A percentile compares a stretch with the other conserved stretches of the same genome.
Evolutionary conservation across 1,139 yeast species (phyloP).

Genomic region (Eremothecium coryli): DNA sequence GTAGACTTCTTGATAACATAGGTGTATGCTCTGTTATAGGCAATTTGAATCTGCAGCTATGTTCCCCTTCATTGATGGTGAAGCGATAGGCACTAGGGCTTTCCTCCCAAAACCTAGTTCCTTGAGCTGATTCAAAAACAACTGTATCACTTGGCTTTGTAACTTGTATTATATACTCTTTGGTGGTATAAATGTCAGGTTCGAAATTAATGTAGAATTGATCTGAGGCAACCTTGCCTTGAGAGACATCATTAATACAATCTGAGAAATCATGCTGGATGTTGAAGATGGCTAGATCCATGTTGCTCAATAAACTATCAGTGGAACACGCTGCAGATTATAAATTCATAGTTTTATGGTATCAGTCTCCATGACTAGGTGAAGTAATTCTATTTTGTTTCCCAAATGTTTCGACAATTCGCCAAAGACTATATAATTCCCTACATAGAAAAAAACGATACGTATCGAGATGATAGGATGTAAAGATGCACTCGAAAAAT

Average conservation of each 20-base stretch:
- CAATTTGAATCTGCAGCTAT: constrained; percentile 11
- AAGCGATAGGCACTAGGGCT: constrained; percentile 11
- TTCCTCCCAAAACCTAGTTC: constrained; percentile 10
- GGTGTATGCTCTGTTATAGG: constrained; percentile 10
- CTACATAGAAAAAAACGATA: not conserved
- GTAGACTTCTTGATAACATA: constrained; percentile 1
- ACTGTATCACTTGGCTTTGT: constrained; percentile 8
- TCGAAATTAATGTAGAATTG: constrained; percentile 38
- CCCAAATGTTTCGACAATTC: not conserved
- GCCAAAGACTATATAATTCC: not conserved
- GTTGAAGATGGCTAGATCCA: constrained; percentile 11
- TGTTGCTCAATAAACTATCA: too few species aligned
- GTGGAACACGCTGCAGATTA: too few species aligned
- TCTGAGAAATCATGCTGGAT: constrained; percentile 40
- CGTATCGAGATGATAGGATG: not conserved
- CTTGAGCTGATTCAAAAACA: constrained; percentile 12
- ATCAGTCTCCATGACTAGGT: not conserved
- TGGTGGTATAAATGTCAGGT: constrained; percentile 25
- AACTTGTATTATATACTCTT: constrained; percentile 25
- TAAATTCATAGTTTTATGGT: too few species aligned
- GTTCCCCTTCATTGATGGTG: constrained; percentile 11
- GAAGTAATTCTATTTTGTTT: not conserved
- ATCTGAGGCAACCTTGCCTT: constrained; percentile 24
- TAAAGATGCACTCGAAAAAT: not conserved
- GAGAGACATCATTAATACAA: constrained; percentile 33